Evolutionary conservation across 176 grass and related monocot species (phyloP).

Genomic region (Phoenix dactylifera): DNA sequence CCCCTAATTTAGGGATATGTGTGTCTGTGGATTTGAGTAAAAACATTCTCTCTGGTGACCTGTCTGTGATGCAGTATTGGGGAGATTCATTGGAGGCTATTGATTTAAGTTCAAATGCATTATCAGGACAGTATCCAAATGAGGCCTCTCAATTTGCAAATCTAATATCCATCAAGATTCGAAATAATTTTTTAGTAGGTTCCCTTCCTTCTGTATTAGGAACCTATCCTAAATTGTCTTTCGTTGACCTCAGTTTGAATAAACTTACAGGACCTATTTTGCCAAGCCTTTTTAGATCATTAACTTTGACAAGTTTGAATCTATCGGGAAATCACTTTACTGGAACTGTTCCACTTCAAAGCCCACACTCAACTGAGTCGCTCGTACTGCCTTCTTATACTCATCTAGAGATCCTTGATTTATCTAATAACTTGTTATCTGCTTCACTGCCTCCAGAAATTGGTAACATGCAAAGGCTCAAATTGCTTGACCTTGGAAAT

Average conservation of each 20-base stretch:
- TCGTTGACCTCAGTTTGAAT: slow-evolving; percentile 82
- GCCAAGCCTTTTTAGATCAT: slow-evolving; percentile 50
- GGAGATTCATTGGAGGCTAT: slow-evolving; percentile 51
- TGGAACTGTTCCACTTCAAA: slow-evolving; percentile 71
- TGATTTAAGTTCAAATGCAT: slow-evolving; percentile 83
- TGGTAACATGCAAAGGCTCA: slow-evolving; percentile 63
- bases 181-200: slow-evolving; percentile 66
- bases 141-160: slow-evolving; percentile 69
- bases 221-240: slow-evolving; percentile 62
- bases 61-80: slow-evolving; percentile 66
- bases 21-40: slow-evolving; percentile 68
- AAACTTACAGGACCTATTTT: slow-evolving; percentile 62
- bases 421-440: slow-evolving; percentile 74
- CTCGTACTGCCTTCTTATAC: slow-evolving; percentile 46
- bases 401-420: slow-evolving; percentile 62
- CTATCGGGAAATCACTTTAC: slow-evolving; percentile 74
- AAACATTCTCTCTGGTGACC: slow-evolving; percentile 51
- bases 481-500: slow-evolving; percentile 50
- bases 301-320: slow-evolving; percentile 59
- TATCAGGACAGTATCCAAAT: slow-evolving; percentile 72
- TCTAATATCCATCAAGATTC: slow-evolving; percentile 58
- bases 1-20: slow-evolving; percentile 39
- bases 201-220: slow-evolving; percentile 67
- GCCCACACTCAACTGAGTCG: slow-evolving; percentile 61
- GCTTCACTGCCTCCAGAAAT: slow-evolving; percentile 68